Conservation (phyloP, 306 rosid species). For the Bauhinia variegata region DNA sequence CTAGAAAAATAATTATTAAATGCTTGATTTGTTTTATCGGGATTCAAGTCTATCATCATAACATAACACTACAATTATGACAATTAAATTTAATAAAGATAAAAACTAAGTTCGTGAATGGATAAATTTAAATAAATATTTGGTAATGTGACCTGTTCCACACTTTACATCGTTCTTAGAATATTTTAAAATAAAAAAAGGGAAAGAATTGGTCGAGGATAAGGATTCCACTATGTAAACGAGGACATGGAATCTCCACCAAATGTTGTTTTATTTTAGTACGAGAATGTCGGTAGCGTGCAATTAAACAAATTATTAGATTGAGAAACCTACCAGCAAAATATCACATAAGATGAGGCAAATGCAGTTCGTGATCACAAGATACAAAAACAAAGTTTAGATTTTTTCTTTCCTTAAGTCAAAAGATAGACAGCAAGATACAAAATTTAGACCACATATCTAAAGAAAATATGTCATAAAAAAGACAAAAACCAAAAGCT, state of each 20-base stretch:
- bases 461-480: too few relatives aligned
- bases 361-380: too few relatives aligned
- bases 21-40: background rate
- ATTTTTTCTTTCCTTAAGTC: background rate
- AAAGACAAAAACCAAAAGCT: too few relatives aligned
- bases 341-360: background rate
- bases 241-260: constrained; percentile 20
- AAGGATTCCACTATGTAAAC: constrained; percentile 26
- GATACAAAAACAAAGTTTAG: too few relatives aligned
- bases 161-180: constrained; percentile 2
- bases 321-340: background rate
- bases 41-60: constrained; percentile 28
- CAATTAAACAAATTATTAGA: constrained; percentile 30
- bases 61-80: background rate
- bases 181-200: background rate
- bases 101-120: background rate
- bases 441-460: too few relatives aligned
- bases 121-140: background rate
- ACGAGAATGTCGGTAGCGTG: constrained; percentile 36
- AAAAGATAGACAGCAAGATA: too few relatives aligned
- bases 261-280: constrained; percentile 8
- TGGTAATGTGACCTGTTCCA: too few relatives aligned
- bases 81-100: constrained; percentile 25
- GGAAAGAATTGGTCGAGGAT: constrained; percentile 25
- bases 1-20: constrained; percentile 13